Percentiles rank a stretch among this genome's conserved stretches.
Evolutionary conservation across 1,139 yeast genomes (phyloP).

Genomic region (Yarrowia galli): DNA sequence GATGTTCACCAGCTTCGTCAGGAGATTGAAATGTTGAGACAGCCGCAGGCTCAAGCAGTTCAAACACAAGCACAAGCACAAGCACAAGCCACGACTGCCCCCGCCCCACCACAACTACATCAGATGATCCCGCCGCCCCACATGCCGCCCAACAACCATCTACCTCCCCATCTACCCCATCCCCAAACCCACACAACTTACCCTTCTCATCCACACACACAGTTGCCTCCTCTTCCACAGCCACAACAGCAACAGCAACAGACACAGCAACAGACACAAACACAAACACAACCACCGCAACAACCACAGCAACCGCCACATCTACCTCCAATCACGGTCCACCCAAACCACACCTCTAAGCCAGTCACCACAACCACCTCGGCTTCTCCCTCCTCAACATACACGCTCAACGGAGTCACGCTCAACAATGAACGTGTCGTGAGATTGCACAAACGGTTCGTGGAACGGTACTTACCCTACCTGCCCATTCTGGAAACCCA

Average conservation of each 20-base stretch:
- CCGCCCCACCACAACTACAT: not conserved
- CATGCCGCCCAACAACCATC: not conserved
- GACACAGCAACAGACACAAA: not conserved
- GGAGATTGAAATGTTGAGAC: conserved; percentile 78
- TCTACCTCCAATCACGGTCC: not conserved
- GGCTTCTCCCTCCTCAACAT: conserved; percentile 45
- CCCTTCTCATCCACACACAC: not conserved
- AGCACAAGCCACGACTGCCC: no score
- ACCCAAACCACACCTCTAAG: conserved; percentile 9
- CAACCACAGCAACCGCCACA: not conserved
- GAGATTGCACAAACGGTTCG: conserved; percentile 72
- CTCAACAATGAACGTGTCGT: conserved; percentile 72
- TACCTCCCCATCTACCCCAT: not conserved
- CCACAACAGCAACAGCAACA: not conserved
- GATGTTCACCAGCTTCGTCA: conserved; percentile 84
- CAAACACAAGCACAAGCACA: conserved; percentile 42
- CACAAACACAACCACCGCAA: not conserved
- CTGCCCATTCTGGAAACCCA: conserved; percentile 79
- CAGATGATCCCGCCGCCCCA: not conserved
- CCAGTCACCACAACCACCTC: not conserved
- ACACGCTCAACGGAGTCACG: conserved; percentile 75
- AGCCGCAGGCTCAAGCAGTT: conserved; percentile 44
- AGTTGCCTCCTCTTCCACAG: not conserved
- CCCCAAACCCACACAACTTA: not conserved
- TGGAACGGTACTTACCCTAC: conserved; percentile 71